These are phyloP conservation scores for Sclerotinia nivalis DNA, from an alignment of 2,329 filamentous ascomycete genomes.

Conservation along the genomic window DNA sequence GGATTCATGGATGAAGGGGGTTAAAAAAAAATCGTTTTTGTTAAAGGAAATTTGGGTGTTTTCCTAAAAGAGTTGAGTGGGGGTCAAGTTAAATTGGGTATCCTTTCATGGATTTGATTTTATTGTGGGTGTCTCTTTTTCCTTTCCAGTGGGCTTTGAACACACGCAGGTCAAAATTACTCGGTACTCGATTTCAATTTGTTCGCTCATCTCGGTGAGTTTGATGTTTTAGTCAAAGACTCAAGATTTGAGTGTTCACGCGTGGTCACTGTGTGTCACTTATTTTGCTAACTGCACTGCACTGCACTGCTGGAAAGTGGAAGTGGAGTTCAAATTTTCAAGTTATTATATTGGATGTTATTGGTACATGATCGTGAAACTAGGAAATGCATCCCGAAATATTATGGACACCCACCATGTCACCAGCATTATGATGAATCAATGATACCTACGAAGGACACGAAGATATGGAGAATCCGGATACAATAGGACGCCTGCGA, in stretches of 20 bases:
- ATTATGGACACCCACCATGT: constrained; percentile 7
- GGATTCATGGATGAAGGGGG: constrained; percentile 6
- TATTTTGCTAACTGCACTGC: neutral
- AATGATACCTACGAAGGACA: neutral
- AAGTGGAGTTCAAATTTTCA: neutral
- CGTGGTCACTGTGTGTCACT: constrained; percentile 14
- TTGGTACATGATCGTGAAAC: neutral
- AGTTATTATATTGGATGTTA: neutral
- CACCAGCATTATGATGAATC: constrained; percentile 16
- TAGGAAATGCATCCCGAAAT: constrained; percentile 1
- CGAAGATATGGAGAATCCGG: constrained; percentile 3
- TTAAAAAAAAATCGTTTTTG: neutral
- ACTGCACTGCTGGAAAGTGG: neutral
- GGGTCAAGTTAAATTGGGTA: constrained; percentile 2
- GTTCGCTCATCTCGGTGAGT: constrained; percentile 3
- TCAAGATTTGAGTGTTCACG: constrained; percentile 13
- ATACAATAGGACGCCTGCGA: neutral
- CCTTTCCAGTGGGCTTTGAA: neutral
- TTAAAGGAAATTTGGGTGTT: neutral
- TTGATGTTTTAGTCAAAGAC: neutral
- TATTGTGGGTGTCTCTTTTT: neutral
- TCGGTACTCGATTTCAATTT: constrained; percentile 8
- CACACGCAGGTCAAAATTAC: neutral
- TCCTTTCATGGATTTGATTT: constrained; percentile 1
- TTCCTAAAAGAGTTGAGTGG: constrained; percentile 14